A percentile compares a stretch with the other conserved stretches of the same genome.
Conservation (phyloP, 495 filamentous ascomycete genomes). For the Aspergillus ostianus region DNA sequence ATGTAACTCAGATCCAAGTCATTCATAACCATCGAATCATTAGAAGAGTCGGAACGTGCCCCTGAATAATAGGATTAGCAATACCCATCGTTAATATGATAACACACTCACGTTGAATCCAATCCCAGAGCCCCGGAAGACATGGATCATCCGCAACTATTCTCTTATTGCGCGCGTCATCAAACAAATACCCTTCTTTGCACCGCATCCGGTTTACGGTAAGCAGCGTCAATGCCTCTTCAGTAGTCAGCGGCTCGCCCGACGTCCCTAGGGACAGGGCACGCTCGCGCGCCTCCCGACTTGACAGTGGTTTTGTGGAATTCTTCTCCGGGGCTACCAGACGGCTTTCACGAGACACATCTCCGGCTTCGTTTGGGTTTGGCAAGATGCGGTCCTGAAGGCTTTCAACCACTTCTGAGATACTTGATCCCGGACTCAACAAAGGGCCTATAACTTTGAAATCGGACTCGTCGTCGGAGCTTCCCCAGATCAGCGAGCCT, state of each 20-base stretch:
- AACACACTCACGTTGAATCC: constrained; percentile 60
- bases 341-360: neutral
- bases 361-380: constrained; percentile 15
- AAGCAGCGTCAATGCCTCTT: constrained; percentile 44
- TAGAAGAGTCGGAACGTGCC: constrained; percentile 60
- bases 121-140: constrained; percentile 74
- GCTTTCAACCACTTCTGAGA: constrained; percentile 30
- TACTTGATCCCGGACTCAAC: constrained; percentile 27
- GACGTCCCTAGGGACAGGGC: constrained; percentile 28
- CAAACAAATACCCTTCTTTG: constrained; percentile 75
- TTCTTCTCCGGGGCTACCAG: constrained; percentile 9
- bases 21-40: constrained; percentile 71
- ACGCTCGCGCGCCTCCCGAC: constrained; percentile 44
- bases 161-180: constrained; percentile 63
- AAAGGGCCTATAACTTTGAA: constrained; percentile 34
- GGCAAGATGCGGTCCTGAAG: constrained; percentile 29
- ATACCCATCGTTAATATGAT: neutral
- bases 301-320: constrained; percentile 34
- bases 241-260: constrained; percentile 29
- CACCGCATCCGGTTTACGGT: constrained; percentile 53
- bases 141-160: constrained; percentile 71
- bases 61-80: constrained; percentile 44
- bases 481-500: constrained; percentile 38
- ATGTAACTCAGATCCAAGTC: constrained; percentile 80
- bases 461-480: constrained; percentile 25